Conservation (phyloP, 768 basidiomycete species). For the Neoboletus subvelutipes region DNA sequence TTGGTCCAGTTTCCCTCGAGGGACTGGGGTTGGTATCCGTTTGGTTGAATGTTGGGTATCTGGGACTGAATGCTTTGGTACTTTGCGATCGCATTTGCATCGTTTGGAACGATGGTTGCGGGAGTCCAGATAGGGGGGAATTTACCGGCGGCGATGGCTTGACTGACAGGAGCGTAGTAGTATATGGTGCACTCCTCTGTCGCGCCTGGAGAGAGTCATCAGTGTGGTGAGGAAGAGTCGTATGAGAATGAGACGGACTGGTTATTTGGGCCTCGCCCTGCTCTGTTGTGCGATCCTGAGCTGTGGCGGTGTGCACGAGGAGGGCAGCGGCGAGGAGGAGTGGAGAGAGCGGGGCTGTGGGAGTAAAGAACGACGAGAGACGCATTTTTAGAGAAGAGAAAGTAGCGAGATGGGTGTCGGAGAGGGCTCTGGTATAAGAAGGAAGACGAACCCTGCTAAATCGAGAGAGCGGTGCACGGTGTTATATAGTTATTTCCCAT, state of each 20-base stretch:
- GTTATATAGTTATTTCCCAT: not conserved
- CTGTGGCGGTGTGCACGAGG: slow-evolving; percentile 4
- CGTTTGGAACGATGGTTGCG: slow-evolving; percentile 43
- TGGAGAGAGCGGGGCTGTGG: not conserved
- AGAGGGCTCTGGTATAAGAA: not conserved
- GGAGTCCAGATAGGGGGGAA: slow-evolving; percentile 49
- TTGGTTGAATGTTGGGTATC: slow-evolving; percentile 50
- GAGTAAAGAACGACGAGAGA: slow-evolving; percentile 19
- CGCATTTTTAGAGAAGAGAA: slow-evolving; percentile 6
- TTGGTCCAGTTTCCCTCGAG: slow-evolving; percentile 32
- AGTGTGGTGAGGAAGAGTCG: not conserved
- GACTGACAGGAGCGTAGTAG: slow-evolving; percentile 36
- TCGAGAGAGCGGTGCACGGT: not conserved
- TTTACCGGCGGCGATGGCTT: slow-evolving; percentile 28
- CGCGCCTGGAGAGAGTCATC: slow-evolving; percentile 25
- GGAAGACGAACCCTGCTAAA: not conserved
- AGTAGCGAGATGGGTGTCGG: no score
- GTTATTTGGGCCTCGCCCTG: slow-evolving; percentile 38
- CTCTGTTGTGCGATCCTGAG: slow-evolving; percentile 36
- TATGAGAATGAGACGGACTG: slow-evolving; percentile 26
- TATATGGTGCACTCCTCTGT: slow-evolving; percentile 45
- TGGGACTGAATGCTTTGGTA: slow-evolving; percentile 43
- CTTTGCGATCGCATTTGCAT: slow-evolving; percentile 42
- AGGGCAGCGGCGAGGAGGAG: slow-evolving; percentile 2
- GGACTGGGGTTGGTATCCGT: slow-evolving; percentile 29